These are phyloP conservation scores for Trichaptum fuscoviolaceum DNA, from an alignment of 768 basidiomycete species.

Conservation along the genomic window DNA sequence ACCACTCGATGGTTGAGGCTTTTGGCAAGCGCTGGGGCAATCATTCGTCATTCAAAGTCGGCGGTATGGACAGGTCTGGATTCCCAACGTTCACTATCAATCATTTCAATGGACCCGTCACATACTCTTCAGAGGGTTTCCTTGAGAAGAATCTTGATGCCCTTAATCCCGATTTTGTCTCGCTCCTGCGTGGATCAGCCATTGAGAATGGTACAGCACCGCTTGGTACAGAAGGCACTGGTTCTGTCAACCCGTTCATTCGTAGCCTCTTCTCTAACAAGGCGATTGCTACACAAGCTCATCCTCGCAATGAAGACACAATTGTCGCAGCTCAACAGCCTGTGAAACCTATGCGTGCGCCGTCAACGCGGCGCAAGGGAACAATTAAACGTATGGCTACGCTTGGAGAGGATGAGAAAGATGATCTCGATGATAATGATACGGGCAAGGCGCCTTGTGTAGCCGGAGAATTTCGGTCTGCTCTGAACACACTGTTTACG, in stretches of 20 bases:
- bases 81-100: constrained; percentile 85
- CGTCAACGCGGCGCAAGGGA: constrained; percentile 80
- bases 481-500: constrained; percentile 80
- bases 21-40: constrained; percentile 93
- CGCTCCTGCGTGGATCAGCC: constrained; percentile 66
- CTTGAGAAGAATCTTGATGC: constrained; percentile 84
- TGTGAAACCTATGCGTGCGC: constrained; percentile 90
- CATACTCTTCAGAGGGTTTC: constrained; percentile 88
- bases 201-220: constrained; percentile 20
- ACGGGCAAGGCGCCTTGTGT: constrained; percentile 56
- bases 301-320: constrained; percentile 90
- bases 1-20: constrained; percentile 91
- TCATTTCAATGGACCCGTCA: constrained; percentile 88
- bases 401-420: constrained; percentile 46
- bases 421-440: constrained; percentile 41
- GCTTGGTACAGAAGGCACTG: constrained; percentile 54
- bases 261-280: constrained; percentile 85
- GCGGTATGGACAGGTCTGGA: constrained; percentile 68
- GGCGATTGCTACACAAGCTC: constrained; percentile 87
- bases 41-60: constrained; percentile 86
- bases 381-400: constrained; percentile 61
- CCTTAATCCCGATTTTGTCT: constrained; percentile 90
- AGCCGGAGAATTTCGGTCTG: constrained; percentile 82
- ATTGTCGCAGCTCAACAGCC: constrained; percentile 93
- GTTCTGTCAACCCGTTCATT: constrained; percentile 88